These are phyloP conservation scores for Trichophyton equinum DNA, from an alignment of 2,329 filamentous ascomycete species.

Conservation along the genomic window DNA sequence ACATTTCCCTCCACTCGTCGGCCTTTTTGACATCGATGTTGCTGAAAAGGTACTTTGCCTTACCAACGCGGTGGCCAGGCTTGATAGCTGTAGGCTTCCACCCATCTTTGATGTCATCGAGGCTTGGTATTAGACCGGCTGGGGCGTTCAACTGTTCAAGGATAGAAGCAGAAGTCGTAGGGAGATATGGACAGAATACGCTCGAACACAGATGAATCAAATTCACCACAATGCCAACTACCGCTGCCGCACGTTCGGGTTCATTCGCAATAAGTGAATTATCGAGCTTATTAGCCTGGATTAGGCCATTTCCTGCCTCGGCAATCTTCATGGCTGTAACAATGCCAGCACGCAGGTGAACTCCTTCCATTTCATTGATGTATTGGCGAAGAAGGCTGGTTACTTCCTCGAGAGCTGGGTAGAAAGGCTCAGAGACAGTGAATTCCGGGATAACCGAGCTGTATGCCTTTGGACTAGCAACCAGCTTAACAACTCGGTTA, in stretches of 20 bases:
- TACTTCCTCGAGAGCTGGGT: constrained; percentile 33
- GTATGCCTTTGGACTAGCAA: constrained; percentile 55
- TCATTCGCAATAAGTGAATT: constrained; percentile 48
- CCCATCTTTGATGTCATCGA: constrained; percentile 38
- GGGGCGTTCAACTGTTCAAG: constrained; percentile 58
- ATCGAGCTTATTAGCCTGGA: constrained; percentile 50
- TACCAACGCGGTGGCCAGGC: constrained; percentile 68
- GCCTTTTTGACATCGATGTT: constrained; percentile 71
- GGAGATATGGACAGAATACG: constrained; percentile 74
- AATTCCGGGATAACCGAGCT: constrained; percentile 51
- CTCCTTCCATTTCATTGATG: constrained; percentile 45
- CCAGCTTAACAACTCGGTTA: constrained; percentile 37
- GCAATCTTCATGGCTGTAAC: constrained; percentile 44
- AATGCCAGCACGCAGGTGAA: constrained; percentile 47
- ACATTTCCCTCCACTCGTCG: constrained; percentile 68
- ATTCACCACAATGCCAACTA: constrained; percentile 70
- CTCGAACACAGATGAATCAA: constrained; percentile 70
- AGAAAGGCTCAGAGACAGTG: constrained; percentile 30
- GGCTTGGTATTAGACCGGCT: constrained; percentile 47
- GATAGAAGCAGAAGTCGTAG: constrained; percentile 62
- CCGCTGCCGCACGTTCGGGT: constrained; percentile 46
- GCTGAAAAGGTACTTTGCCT: constrained; percentile 68
- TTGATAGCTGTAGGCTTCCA: constrained; percentile 51
- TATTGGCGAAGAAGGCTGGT: constrained; percentile 45
- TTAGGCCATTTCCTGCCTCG: constrained; percentile 46